A percentile compares a stretch with the other conserved stretches of the same genome.
phyloP scores from a whole-genome alignment of 2,329 filamentous ascomycete genomes.

The Hypomyces perniciosus region DNA sequence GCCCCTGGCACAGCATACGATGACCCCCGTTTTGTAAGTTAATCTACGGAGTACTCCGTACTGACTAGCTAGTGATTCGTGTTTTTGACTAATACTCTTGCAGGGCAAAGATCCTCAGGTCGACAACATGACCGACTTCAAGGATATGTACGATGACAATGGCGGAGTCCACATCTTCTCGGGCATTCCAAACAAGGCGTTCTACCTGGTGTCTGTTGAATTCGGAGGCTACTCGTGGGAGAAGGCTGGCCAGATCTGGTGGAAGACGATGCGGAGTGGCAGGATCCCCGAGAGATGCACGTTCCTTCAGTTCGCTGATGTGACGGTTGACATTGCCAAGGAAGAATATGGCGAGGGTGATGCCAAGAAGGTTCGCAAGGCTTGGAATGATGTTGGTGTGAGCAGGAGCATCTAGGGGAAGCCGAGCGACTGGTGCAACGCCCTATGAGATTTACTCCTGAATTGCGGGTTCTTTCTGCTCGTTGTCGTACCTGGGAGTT shows the following conservation, averaged over 20 bases:
- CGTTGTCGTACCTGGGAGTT: neutral
- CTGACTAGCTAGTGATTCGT: neutral
- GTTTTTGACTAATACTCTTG: neutral
- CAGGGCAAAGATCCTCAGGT: constrained; percentile 49
- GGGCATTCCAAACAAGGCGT: constrained; percentile 53
- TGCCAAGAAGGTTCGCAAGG: constrained; percentile 38
- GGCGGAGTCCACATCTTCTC: constrained; percentile 51
- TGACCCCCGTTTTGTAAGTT: constrained; percentile 43
- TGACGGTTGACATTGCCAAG: constrained; percentile 40
- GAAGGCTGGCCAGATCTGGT: constrained; percentile 48
- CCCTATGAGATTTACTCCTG: neutral
- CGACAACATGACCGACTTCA: constrained; percentile 40
- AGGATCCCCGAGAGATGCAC: constrained; percentile 35
- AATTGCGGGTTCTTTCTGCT: neutral
- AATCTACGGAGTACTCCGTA: neutral
- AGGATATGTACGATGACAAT: constrained; percentile 37
- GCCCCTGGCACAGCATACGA: constrained; percentile 47
- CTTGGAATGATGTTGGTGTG: constrained; percentile 45
- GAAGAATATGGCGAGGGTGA: constrained; percentile 37
- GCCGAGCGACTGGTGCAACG: constrained; percentile 8
- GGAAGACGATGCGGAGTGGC: constrained; percentile 41
- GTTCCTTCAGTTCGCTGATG: constrained; percentile 44
- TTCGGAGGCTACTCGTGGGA: constrained; percentile 51
- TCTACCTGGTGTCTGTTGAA: constrained; percentile 41
- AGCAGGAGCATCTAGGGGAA: constrained; percentile 17